These are phyloP conservation scores for Coemansia sp. DNA, from an alignment of 192 early-diverging fungal genomes.

Conservation along the genomic window DNA sequence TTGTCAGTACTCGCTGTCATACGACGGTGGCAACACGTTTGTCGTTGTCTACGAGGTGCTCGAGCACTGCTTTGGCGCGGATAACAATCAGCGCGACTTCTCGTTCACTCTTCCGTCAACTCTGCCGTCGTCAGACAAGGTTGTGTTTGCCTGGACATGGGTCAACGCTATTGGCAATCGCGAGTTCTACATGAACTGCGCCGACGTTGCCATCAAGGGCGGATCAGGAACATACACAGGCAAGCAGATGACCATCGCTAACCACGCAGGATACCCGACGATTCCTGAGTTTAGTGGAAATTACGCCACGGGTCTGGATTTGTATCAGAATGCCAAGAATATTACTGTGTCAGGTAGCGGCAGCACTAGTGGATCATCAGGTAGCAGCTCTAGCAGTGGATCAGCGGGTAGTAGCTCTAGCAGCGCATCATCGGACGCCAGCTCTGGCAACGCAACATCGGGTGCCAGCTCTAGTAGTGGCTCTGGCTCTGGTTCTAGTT, in stretches of 20 bases:
- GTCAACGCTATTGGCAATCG: too few relatives aligned
- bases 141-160: slow-evolving; percentile 58
- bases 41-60: slow-evolving; percentile 56
- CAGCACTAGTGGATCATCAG: too few relatives aligned
- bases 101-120: slow-evolving; percentile 56
- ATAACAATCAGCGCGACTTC: too few relatives aligned
- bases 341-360: slow-evolving; percentile 42
- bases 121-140: slow-evolving; percentile 55
- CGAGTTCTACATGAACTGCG: too few relatives aligned
- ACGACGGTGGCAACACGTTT: slow-evolving; percentile 53
- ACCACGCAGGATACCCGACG: slow-evolving; percentile 41
- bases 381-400: too few relatives aligned
- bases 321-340: slow-evolving; percentile 21
- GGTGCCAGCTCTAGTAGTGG: slow-evolving; percentile 17
- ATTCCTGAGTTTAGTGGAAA: slow-evolving; percentile 54
- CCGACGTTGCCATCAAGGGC: slow-evolving; percentile 29
- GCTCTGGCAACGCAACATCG: too few relatives aligned
- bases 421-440: too few relatives aligned
- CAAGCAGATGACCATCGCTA: slow-evolving; percentile 38
- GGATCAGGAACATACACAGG: slow-evolving; percentile 29
- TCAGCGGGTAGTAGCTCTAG: too few relatives aligned
- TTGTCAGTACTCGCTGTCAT: slow-evolving; percentile 58
- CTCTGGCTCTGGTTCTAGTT: background rate
- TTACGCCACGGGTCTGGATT: slow-evolving; percentile 32
- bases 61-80: slow-evolving; percentile 15